Conservation (phyloP, 2,329 filamentous ascomycete genomes). For the Penicillium sp. region DNA sequence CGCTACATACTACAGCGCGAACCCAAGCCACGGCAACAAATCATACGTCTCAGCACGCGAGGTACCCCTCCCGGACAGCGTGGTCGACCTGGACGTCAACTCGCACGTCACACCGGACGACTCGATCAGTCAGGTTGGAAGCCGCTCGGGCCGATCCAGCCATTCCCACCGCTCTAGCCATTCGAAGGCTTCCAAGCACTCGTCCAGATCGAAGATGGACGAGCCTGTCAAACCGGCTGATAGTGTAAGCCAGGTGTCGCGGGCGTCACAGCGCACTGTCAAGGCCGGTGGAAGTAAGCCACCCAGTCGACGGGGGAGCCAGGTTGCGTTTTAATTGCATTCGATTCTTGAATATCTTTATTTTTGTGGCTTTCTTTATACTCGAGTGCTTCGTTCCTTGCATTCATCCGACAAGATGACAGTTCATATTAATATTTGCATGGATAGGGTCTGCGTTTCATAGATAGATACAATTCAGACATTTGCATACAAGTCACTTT, state of each 20-base stretch:
- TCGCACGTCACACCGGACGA: conserved; percentile 73
- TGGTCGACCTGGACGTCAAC: conserved; percentile 35
- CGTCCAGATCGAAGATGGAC: conserved; percentile 38
- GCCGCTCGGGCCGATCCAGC: conserved; percentile 21
- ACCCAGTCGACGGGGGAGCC: conserved; percentile 28
- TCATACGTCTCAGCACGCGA: conserved; percentile 23
- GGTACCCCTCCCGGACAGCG: conserved; percentile 34
- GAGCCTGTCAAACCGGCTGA: conserved; percentile 39
- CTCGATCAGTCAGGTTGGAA: conserved; percentile 69
- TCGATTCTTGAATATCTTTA: conserved; percentile 2
- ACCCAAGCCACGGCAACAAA: conserved; percentile 15
- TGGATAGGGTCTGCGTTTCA: background rate
- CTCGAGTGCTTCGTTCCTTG: background rate
- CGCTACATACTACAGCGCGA: conserved; percentile 25
- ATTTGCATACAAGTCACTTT: background rate
- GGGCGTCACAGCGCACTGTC: conserved; percentile 31
- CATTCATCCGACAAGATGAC: background rate
- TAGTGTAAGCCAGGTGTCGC: conserved; percentile 41
- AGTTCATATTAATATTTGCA: background rate
- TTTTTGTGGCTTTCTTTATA: background rate
- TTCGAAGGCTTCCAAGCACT: conserved; percentile 31
- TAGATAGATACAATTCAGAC: background rate
- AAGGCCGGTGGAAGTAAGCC: conserved; percentile 32
- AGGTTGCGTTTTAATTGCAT: conserved; percentile 19
- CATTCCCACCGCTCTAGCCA: conserved; percentile 26